Percentiles rank a stretch among this genome's conserved stretches.
These are phyloP conservation scores for Elaeis oleifera DNA, from an alignment of 202 grass and related monocot species.

Conservation along the genomic window DNA sequence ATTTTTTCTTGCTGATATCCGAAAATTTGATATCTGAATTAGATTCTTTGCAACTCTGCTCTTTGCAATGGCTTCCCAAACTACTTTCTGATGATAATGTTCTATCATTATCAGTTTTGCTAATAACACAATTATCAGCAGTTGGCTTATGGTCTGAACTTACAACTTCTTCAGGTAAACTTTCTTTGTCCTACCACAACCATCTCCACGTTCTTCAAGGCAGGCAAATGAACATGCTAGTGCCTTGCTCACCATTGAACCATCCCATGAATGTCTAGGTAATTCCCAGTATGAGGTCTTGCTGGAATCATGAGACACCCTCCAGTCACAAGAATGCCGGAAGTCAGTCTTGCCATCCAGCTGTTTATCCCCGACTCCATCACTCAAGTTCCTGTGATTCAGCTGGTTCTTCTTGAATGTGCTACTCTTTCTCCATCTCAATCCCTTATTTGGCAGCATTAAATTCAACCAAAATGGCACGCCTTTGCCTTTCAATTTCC, in stretches of 20 bases:
- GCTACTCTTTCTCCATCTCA: slow-evolving; percentile 21
- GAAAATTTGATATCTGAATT: slow-evolving; percentile 19
- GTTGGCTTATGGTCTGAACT: background rate
- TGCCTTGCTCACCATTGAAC: slow-evolving; percentile 66
- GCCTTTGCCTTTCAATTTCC: slow-evolving; percentile 21
- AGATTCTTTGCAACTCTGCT: slow-evolving; percentile 2
- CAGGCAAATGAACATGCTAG: slow-evolving; percentile 72
- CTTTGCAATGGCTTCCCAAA: slow-evolving; percentile 17
- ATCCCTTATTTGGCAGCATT: slow-evolving; percentile 16
- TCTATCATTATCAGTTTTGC: slow-evolving; percentile 17
- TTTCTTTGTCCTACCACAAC: slow-evolving; percentile 10
- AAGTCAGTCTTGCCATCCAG: slow-evolving; percentile 39
- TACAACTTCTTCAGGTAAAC: slow-evolving; percentile 23
- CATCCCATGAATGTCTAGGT: slow-evolving; percentile 88
- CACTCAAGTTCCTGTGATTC: background rate
- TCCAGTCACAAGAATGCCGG: slow-evolving; percentile 52
- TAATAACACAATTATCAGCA: slow-evolving; percentile 15
- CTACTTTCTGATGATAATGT: slow-evolving; percentile 2
- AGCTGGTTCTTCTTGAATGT: slow-evolving; percentile 16
- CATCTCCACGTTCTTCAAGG: slow-evolving; percentile 45
- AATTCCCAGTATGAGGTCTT: slow-evolving; percentile 32
- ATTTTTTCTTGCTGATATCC: slow-evolving; percentile 40
- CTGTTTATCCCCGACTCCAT: background rate
- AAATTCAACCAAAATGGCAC: slow-evolving; percentile 29
- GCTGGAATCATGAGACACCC: slow-evolving; percentile 22